These are phyloP conservation scores for Cynanchum wilfordii DNA, from an alignment of 257 asterid genomes.

Conservation along the genomic window DNA sequence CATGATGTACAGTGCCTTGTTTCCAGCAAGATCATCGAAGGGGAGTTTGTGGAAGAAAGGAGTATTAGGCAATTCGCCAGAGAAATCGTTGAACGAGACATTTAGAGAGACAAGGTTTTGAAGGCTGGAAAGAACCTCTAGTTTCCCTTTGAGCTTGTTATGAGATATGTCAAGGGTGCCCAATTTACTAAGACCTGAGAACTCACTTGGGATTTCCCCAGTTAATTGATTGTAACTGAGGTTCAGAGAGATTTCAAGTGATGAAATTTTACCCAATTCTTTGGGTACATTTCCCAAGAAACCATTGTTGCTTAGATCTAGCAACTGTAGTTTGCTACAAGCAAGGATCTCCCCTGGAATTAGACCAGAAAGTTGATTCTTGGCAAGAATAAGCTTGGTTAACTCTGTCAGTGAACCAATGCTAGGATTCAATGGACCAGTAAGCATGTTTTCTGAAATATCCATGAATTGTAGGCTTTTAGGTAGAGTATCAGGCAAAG, in stretches of 20 bases:
- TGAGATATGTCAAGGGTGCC: constrained; percentile 81
- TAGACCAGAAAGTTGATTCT: constrained; percentile 64
- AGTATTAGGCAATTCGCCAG: constrained; percentile 70
- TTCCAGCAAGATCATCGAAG: constrained; percentile 57
- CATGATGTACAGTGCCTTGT: constrained; percentile 47
- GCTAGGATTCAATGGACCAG: constrained; percentile 44
- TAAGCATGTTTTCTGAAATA: constrained; percentile 64
- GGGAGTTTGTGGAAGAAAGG: constrained; percentile 85
- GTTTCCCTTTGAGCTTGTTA: constrained; percentile 72
- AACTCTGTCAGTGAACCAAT: constrained; percentile 60
- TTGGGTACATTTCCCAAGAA: constrained; percentile 68
- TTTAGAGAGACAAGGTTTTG: constrained; percentile 86
- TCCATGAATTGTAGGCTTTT: constrained; percentile 71
- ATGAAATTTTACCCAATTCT: constrained; percentile 66
- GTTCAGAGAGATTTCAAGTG: constrained; percentile 87
- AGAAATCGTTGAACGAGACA: constrained; percentile 70
- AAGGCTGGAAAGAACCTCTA: constrained; percentile 58
- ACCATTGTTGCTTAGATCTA: constrained; percentile 74
- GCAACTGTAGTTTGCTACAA: constrained; percentile 66
- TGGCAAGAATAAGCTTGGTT: constrained; percentile 67
- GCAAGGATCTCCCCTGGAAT: constrained; percentile 67
- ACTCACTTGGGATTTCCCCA: constrained; percentile 73
- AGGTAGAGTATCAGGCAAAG: constrained; percentile 66
- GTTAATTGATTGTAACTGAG: constrained; percentile 72
- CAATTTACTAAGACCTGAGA: constrained; percentile 57